Percentiles rank a stretch among this genome's conserved stretches.
These are phyloP conservation scores for Citrus sp. DNA, from an alignment of 345 rosid species.

Conservation along the genomic window DNA sequence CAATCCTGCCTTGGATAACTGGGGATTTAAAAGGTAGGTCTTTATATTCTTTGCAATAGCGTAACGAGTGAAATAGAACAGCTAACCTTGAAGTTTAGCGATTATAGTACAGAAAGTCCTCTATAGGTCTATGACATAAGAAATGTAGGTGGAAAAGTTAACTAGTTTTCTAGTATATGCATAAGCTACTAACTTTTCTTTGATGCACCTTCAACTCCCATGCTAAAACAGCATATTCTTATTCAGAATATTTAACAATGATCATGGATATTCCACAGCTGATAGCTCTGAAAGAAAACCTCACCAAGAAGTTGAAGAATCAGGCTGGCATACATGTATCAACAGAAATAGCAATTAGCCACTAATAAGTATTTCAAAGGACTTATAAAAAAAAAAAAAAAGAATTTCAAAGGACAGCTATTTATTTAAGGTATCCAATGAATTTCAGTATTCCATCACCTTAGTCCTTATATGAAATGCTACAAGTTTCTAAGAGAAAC, in stretches of 20 bases:
- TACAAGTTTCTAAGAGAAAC: neutral
- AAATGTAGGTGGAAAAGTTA: neutral
- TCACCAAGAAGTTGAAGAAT: constrained; percentile 1
- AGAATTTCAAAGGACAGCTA: no score
- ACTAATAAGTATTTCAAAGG: neutral
- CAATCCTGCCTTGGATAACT: neutral
- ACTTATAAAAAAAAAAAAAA: neutral
- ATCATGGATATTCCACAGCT: neutral
- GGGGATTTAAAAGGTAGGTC: neutral
- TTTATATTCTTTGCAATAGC: neutral
- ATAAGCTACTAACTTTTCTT: neutral
- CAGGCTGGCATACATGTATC: neutral
- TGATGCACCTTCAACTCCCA: neutral
- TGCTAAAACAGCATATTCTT: neutral
- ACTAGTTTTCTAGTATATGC: neutral
- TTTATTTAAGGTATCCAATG: neutral
- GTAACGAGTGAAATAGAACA: neutral
- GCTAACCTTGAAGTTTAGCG: neutral
- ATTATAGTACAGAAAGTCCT: neutral
- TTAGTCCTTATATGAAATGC: neutral
- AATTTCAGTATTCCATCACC: neutral
- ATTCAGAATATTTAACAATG: neutral
- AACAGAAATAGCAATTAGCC: neutral
- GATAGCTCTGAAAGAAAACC: neutral
- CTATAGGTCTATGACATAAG: neutral